A percentile compares a stretch with the other conserved stretches of the same genome.
Evolutionary conservation across 768 basidiomycete species (phyloP).

Genomic region (Amanita rimosa): DNA sequence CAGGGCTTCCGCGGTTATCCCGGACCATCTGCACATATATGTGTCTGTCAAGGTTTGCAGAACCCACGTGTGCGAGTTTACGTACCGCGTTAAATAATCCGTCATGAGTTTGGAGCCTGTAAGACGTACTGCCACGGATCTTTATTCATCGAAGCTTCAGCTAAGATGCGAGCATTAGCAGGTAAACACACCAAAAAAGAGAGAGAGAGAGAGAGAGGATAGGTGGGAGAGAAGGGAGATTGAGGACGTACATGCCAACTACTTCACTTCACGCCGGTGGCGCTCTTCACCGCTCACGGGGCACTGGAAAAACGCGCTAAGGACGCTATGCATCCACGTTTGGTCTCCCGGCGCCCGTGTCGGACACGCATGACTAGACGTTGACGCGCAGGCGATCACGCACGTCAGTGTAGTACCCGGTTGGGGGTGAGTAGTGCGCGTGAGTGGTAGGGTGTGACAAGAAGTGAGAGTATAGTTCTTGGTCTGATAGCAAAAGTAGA

Average conservation of each 20-base stretch:
- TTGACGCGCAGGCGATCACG: constrained; percentile 28
- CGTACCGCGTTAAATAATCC: constrained; percentile 88
- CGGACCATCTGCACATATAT: constrained; percentile 85
- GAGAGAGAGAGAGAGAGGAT: background rate
- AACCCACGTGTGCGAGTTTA: too few relatives aligned
- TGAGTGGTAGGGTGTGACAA: too few relatives aligned
- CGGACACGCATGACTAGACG: constrained; percentile 89
- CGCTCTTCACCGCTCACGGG: constrained; percentile 77
- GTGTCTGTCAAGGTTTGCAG: too few relatives aligned
- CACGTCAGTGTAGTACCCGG: background rate
- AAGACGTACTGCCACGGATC: constrained; percentile 66
- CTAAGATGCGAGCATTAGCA: constrained; percentile 20
- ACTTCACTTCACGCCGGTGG: constrained; percentile 43
- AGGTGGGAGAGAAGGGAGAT: too few relatives aligned
- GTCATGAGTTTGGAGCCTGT: constrained; percentile 61
- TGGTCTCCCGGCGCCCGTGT: constrained; percentile 91
- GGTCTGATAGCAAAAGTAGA: too few relatives aligned
- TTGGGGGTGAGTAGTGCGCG: too few relatives aligned
- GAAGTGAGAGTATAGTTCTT: background rate
- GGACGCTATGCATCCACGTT: constrained; percentile 74
- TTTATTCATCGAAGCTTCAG: constrained; percentile 48
- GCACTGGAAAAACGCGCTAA: constrained; percentile 71
- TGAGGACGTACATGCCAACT: constrained; percentile 23
- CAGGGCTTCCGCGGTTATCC: constrained; percentile 74
- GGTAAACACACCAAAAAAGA: background rate